These are phyloP conservation scores for Apophysomyces ossiformis DNA, from an alignment of 371 early-diverging fungal species.

Conservation along the genomic window DNA sequence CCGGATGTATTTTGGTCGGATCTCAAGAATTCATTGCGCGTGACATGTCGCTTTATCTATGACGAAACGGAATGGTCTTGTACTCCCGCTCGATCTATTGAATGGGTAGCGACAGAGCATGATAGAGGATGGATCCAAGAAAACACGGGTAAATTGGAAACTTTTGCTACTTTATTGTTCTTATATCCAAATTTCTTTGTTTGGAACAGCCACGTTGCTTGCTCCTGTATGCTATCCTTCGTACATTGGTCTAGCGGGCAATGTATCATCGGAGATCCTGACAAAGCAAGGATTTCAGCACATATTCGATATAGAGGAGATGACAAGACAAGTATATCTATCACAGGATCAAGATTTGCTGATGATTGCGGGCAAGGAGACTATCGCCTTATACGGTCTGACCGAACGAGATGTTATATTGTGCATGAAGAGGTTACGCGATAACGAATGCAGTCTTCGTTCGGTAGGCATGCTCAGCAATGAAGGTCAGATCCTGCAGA, in stretches of 20 bases:
- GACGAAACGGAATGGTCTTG: background rate
- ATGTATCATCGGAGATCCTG: background rate
- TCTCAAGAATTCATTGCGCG: background rate
- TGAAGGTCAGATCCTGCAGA: background rate
- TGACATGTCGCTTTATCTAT: slow-evolving; percentile 2
- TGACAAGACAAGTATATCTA: background rate
- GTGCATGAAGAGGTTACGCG: background rate
- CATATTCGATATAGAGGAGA: background rate
- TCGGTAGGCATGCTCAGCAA: background rate
- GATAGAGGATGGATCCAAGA: background rate
- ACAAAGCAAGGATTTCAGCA: background rate
- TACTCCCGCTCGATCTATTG: background rate
- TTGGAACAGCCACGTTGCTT: background rate
- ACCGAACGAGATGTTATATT: background rate
- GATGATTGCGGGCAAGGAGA: background rate
- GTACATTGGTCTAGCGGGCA: background rate
- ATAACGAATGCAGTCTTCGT: background rate
- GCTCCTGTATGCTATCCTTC: background rate
- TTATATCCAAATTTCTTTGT: background rate
- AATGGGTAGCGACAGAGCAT: background rate
- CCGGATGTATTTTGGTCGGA: slow-evolving; percentile 7
- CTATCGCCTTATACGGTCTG: background rate
- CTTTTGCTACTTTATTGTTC: background rate
- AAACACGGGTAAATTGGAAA: background rate
- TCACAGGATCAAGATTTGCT: background rate